Evolutionary conservation across 495 filamentous ascomycete species (phyloP).

Genomic region (Trichoderma parareesei): DNA sequence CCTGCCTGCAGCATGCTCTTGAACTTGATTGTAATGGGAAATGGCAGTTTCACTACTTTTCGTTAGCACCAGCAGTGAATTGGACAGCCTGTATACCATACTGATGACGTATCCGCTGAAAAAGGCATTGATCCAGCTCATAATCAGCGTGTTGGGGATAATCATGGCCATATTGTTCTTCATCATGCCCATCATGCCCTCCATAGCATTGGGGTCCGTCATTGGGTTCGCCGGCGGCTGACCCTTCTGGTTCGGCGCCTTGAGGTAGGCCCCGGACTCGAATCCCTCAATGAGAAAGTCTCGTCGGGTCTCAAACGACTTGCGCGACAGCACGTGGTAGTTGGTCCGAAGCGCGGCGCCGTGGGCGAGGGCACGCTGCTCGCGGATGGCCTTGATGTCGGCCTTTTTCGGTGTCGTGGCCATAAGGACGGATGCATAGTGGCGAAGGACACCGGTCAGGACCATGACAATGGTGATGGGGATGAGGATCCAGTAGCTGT

Average conservation of each 20-base stretch:
- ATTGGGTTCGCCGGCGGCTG: slow-evolving; percentile 90
- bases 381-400: slow-evolving; percentile 64
- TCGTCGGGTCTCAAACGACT: slow-evolving; percentile 72
- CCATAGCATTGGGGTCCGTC: slow-evolving; percentile 96
- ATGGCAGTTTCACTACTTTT: slow-evolving; percentile 84
- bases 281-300: slow-evolving; percentile 71
- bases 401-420: slow-evolving; percentile 76
- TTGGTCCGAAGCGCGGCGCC: slow-evolving; percentile 80
- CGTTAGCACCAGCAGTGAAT: slow-evolving; percentile 13
- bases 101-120: slow-evolving; percentile 96
- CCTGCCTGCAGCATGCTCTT: slow-evolving; percentile 98
- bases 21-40: slow-evolving; percentile 95
- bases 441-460: slow-evolving; percentile 87
- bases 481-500: slow-evolving; percentile 94
- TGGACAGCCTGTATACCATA: slow-evolving; percentile 36
- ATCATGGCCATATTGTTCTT: slow-evolving; percentile 99
- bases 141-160: slow-evolving; percentile 95
- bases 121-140: slow-evolving; percentile 99
- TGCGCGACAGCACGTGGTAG: slow-evolving; percentile 59
- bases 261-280: slow-evolving; percentile 78
- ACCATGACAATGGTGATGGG: slow-evolving; percentile 98
- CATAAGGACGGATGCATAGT: slow-evolving; percentile 90
- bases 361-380: slow-evolving; percentile 80
- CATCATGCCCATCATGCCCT: slow-evolving; percentile 99
- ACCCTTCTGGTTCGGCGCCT: slow-evolving; percentile 76